Evolutionary conservation across 106 monocot species (phyloP).

Genomic region (Vanilla planifolia): DNA sequence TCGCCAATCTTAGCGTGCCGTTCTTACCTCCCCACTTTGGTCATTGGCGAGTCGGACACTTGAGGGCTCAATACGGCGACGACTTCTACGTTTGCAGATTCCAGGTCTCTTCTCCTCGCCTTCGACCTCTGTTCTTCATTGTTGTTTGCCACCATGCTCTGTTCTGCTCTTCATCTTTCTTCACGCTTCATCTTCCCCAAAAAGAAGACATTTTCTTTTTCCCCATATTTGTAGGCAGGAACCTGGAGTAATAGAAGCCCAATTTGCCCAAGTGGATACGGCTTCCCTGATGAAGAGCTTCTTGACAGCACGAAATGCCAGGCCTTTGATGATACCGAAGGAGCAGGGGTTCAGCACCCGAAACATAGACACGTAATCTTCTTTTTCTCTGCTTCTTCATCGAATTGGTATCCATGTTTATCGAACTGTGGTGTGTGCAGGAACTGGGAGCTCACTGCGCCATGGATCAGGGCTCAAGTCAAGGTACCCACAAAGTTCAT

Average conservation of each 20-base stretch:
- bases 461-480: neutral
- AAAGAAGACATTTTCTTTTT: too few relatives aligned
- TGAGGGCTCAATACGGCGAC: slow-evolving; percentile 11
- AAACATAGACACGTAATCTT: too few relatives aligned
- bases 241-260: slow-evolving; percentile 13
- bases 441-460: neutral
- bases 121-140: too few relatives aligned
- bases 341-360: too few relatives aligned
- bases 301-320: neutral
- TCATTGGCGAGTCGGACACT: neutral
- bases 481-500: neutral
- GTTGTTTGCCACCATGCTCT: too few relatives aligned
- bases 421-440: too few relatives aligned
- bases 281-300: slow-evolving; percentile 1
- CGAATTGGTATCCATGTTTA: too few relatives aligned
- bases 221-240: too few relatives aligned
- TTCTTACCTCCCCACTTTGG: slow-evolving; percentile 2
- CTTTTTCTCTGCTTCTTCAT: too few relatives aligned
- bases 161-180: too few relatives aligned
- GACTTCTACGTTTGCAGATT: slow-evolving; percentile 21
- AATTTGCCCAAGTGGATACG: slow-evolving; percentile 11
- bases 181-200: too few relatives aligned
- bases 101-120: slow-evolving; percentile 13
- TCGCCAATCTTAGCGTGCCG: slow-evolving; percentile 19
- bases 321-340: slow-evolving; percentile 9